phyloP scores from a whole-genome alignment of 331 rosid species.

The Prunus yedoensis region DNA sequence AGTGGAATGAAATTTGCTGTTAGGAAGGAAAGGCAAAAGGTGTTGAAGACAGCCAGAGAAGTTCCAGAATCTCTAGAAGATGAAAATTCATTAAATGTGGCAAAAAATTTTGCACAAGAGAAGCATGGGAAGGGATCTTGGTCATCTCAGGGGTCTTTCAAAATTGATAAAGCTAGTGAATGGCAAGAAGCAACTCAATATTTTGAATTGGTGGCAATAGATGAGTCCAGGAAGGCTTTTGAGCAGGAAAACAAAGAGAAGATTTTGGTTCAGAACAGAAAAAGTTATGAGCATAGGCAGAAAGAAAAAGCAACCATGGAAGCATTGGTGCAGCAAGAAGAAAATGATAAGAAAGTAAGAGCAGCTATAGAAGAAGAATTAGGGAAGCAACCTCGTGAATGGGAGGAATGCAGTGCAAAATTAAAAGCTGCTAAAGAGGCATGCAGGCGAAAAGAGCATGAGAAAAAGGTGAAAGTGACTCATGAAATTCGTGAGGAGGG shows the following conservation, averaged over 20 bases:
- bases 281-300: conserved; percentile 33
- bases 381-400: conserved; percentile 39
- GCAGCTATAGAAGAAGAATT: conserved; percentile 34
- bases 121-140: conserved; percentile 39
- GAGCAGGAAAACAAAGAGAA: conserved; percentile 37
- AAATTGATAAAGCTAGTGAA: conserved; percentile 47
- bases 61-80: conserved; percentile 37
- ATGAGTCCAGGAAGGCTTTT: conserved; percentile 47
- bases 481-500: conserved; percentile 32
- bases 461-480: conserved; percentile 41
- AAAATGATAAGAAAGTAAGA: conserved; percentile 33
- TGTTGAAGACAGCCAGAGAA: conserved; percentile 40
- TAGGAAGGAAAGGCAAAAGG: conserved; percentile 54
- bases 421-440: conserved; percentile 41
- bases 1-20: conserved; percentile 31
- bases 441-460: conserved; percentile 39
- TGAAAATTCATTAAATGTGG: conserved; percentile 33
- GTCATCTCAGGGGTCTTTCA: conserved; percentile 53
- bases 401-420: conserved; percentile 38
- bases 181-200: conserved; percentile 81
- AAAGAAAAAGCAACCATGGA: conserved; percentile 40
- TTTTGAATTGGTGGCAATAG: conserved; percentile 78
- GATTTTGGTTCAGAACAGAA: conserved; percentile 37
- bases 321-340: conserved; percentile 38
- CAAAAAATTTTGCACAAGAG: conserved; percentile 31